phyloP scores from a whole-genome alignment of 73 alveolate species.

The Tetrahymena borealis region DNA sequence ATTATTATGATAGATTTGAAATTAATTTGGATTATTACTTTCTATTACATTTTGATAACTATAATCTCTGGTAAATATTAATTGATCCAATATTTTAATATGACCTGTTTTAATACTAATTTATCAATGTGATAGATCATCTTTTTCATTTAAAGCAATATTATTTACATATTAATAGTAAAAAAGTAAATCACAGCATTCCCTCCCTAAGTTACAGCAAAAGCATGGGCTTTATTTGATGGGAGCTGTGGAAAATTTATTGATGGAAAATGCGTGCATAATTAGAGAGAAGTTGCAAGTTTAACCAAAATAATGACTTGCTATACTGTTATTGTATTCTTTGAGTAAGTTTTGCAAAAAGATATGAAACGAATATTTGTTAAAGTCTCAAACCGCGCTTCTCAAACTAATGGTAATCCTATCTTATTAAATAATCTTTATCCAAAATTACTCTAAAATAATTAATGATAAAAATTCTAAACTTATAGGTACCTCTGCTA shows the following conservation, averaged over 20 bases:
- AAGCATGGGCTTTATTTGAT: constrained; percentile 28
- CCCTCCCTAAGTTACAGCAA: constrained; percentile 7
- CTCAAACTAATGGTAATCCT: not conserved
- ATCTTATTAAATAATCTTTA: not conserved
- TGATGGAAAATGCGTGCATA: constrained; percentile 1
- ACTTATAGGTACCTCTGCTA: constrained; percentile 67
- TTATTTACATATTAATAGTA: not conserved
- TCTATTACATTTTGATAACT: too few relatives aligned
- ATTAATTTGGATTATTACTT: not conserved
- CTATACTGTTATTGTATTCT: constrained; percentile 11
- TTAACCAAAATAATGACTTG: constrained; percentile 59
- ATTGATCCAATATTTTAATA: too few relatives aligned
- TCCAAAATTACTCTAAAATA: not conserved
- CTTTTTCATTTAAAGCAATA: too few relatives aligned
- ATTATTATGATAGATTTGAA: not conserved
- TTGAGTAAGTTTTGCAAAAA: not conserved
- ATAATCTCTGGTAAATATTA: too few relatives aligned
- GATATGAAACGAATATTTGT: not conserved
- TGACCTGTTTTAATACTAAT: too few relatives aligned
- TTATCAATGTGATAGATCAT: too few relatives aligned
- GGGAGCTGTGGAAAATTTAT: constrained; percentile 27
- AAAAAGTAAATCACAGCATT: not conserved
- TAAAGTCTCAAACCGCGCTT: not conserved
- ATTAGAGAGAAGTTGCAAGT: constrained; percentile 47
- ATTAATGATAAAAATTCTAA: not conserved